Percentiles rank a stretch among this genome's conserved stretches.
phyloP scores from a whole-genome alignment of 2,329 filamentous ascomycete genomes.

The Trichophyton verrucosum region DNA sequence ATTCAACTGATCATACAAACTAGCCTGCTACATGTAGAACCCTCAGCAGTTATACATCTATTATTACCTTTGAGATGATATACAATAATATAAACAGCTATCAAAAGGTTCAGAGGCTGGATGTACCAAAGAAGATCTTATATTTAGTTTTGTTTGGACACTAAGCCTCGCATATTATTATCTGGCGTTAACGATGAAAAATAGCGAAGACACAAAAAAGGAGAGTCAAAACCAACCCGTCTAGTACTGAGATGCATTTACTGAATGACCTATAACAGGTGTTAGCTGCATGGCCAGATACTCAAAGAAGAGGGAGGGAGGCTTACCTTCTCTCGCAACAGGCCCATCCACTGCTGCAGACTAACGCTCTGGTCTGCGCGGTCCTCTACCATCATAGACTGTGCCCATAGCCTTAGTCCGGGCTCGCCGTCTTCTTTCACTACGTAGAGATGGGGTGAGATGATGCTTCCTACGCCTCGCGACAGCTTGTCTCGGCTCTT shows the following conservation, averaged over 20 bases:
- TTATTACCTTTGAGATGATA: no score
- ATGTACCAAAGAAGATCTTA: background rate
- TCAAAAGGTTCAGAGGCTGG: background rate
- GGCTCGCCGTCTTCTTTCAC: slow-evolving; percentile 94
- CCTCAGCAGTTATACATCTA: no score
- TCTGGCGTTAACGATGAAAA: background rate
- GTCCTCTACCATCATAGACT: slow-evolving; percentile 90
- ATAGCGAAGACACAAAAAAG: background rate
- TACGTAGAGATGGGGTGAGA: slow-evolving; percentile 84
- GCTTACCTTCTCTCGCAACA: slow-evolving; percentile 83
- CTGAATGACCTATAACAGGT: slow-evolving; percentile 12
- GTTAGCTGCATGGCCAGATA: slow-evolving; percentile 8
- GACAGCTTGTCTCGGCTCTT: slow-evolving; percentile 83
- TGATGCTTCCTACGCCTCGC: slow-evolving; percentile 82
- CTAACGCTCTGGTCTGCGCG: slow-evolving; percentile 87
- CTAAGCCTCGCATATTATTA: background rate
- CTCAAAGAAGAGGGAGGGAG: background rate
- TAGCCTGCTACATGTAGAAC: no score
- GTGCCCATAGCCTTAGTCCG: slow-evolving; percentile 88
- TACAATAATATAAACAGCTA: background rate
- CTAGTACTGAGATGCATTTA: slow-evolving; percentile 9
- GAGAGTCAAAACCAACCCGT: slow-evolving; percentile 2
- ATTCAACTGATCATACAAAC: no score
- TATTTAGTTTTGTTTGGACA: background rate
- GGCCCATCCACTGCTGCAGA: slow-evolving; percentile 84